Base-by-base conservation (phyloP, 2,329 filamentous ascomycete species). In the Aspergillus quadrilineatus region DNA sequence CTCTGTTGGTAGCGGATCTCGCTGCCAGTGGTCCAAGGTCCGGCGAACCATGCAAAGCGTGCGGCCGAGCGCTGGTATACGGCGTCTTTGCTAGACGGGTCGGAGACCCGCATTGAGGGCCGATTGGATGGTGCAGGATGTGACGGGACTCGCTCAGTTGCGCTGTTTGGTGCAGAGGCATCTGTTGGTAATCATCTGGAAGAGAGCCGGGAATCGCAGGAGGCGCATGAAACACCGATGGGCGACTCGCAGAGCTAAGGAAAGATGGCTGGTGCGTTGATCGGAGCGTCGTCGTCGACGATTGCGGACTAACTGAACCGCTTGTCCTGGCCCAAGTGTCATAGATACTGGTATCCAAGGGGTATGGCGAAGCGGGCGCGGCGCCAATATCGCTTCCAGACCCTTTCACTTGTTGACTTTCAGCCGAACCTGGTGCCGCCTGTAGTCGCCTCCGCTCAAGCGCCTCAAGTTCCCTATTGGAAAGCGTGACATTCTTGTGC, bases 401-500 rank as follows among this genome's bases (percentile, higher is more conserved):
- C 17, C 64, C 60, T 56, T 65, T 66, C 26, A 61, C 62, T 30
- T 60, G 63, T 37, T 62, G 54, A 46, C 43, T 45, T 34, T 55
- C 55, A 26, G 42, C 14, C 37, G 32, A 12, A 3, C 45, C 42
- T 29, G 29, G 14, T 8, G 6, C 17, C 7, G 78, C 77, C 63
- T 82, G 78, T 65, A 85, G 76, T 56, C 87, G 84, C 70, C 85
- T 84, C 60, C 86, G 84, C 69, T 93, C 88, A 64, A 96, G 80
- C 46, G 91, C 92, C 60, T 87, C 88, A 65, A 96, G 79, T 73
- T 97, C 92, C 53, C 89, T 85, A 67, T 87, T 84, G 64, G 83
- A 91, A 61, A 97, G 82, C 70, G 87, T 89, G 55, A 97, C 90
- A 56, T 95, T 89, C 44, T 82, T 80, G 72, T 87, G 88, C 61